These are phyloP conservation scores for Sclerotinia glacialis DNA, from an alignment of 2,329 filamentous ascomycete genomes.

Conservation along the genomic window DNA sequence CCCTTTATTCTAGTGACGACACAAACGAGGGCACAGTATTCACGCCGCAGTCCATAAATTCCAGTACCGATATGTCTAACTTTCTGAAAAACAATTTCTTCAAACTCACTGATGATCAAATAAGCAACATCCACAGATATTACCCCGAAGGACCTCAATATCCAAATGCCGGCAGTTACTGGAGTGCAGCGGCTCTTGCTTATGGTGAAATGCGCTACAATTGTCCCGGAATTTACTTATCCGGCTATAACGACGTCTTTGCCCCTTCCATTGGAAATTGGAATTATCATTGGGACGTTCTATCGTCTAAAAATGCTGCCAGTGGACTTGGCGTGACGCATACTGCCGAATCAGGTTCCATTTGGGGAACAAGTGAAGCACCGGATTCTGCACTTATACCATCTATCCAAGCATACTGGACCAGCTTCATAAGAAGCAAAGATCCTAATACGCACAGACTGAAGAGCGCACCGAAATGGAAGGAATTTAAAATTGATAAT, in stretches of 20 bases:
- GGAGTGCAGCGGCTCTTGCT: constrained; percentile 55
- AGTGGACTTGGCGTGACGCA: constrained; percentile 62
- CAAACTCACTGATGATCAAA: constrained; percentile 49
- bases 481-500: constrained; percentile 24
- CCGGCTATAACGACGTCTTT: constrained; percentile 27
- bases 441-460: constrained; percentile 59
- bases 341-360: constrained; percentile 61
- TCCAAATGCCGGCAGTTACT: constrained; percentile 55
- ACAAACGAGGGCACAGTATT: constrained; percentile 66
- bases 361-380: constrained; percentile 53
- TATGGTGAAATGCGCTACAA: constrained; percentile 66
- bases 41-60: constrained; percentile 49
- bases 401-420: constrained; percentile 68
- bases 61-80: constrained; percentile 47
- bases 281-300: constrained; percentile 63
- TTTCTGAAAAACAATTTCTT: constrained; percentile 61
- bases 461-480: constrained; percentile 50
- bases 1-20: constrained; percentile 44
- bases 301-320: constrained; percentile 53
- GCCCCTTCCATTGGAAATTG: constrained; percentile 46
- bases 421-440: constrained; percentile 63
- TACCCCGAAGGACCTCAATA: constrained; percentile 51
- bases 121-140: constrained; percentile 50
- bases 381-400: constrained; percentile 43
- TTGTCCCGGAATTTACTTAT: constrained; percentile 59